These are phyloP conservation scores for Ophiobolus disseminans DNA, from an alignment of 2,329 filamentous ascomycete genomes.

Conservation along the genomic window DNA sequence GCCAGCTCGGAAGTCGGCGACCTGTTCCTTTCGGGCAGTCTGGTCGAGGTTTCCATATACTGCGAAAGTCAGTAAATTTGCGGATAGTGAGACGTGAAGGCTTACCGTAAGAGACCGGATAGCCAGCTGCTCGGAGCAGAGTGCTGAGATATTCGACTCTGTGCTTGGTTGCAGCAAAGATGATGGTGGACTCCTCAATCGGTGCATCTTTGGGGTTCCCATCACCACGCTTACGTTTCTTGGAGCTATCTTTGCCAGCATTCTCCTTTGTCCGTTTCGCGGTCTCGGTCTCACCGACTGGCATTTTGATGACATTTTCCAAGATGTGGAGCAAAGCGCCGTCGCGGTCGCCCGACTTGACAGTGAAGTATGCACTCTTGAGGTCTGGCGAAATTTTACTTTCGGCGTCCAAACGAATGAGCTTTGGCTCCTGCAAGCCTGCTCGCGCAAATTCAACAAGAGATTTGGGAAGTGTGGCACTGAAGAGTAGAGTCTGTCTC, in stretches of 20 bases:
- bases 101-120: slow-evolving; percentile 77
- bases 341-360: slow-evolving; percentile 94
- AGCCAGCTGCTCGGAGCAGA: slow-evolving; percentile 81
- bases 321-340: slow-evolving; percentile 88
- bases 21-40: slow-evolving; percentile 87
- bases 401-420: slow-evolving; percentile 90
- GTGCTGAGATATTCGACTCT: slow-evolving; percentile 91
- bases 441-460: slow-evolving; percentile 95
- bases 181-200: slow-evolving; percentile 88
- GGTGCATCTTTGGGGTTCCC: slow-evolving; percentile 71
- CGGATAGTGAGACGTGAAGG: neutral
- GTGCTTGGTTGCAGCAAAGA: slow-evolving; percentile 95
- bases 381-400: slow-evolving; percentile 95
- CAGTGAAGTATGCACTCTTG: slow-evolving; percentile 92
- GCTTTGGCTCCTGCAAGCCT: slow-evolving; percentile 87
- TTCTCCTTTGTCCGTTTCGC: slow-evolving; percentile 55
- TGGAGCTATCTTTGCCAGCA: slow-evolving; percentile 57
- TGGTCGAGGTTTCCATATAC: slow-evolving; percentile 96
- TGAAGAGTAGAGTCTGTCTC: slow-evolving; percentile 92
- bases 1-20: slow-evolving; percentile 86
- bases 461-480: slow-evolving; percentile 90
- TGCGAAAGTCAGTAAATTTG: slow-evolving; percentile 13
- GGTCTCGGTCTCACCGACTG: slow-evolving; percentile 68
- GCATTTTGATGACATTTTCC: slow-evolving; percentile 91
- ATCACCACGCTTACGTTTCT: slow-evolving; percentile 74